These are phyloP conservation scores for Periconia macrospinosa DNA, from an alignment of 2,329 filamentous ascomycete species.

Conservation along the genomic window DNA sequence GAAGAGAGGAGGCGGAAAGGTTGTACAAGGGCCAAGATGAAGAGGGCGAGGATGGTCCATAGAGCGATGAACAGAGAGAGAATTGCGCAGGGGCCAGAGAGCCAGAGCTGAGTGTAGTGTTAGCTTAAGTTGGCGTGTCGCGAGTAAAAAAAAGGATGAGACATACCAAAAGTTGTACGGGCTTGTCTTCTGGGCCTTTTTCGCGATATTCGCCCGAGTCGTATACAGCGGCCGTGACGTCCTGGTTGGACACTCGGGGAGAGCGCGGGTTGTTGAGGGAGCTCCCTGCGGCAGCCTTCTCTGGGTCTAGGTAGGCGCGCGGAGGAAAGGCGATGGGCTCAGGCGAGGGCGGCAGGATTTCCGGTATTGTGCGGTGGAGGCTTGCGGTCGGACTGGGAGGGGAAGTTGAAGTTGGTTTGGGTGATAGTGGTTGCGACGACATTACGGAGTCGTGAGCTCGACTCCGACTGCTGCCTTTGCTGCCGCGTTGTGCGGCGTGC, in stretches of 20 bases:
- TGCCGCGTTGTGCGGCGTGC: constrained; percentile 17
- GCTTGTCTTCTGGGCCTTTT: constrained; percentile 46
- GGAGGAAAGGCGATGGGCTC: constrained; percentile 15
- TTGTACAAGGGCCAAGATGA: constrained; percentile 52
- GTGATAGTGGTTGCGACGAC: constrained; percentile 38
- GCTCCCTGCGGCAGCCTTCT: constrained; percentile 25
- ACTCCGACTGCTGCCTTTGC: constrained; percentile 26
- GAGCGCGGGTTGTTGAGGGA: constrained; percentile 22
- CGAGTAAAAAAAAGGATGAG: neutral
- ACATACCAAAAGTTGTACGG: constrained; percentile 48
- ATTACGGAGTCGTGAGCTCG: constrained; percentile 42
- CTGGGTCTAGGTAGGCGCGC: constrained; percentile 36
- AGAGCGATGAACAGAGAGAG: constrained; percentile 57
- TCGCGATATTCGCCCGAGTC: constrained; percentile 43
- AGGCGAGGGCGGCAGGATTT: constrained; percentile 17
- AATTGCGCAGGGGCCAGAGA: constrained; percentile 57
- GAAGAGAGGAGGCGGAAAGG: constrained; percentile 59
- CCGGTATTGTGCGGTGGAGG: constrained; percentile 21
- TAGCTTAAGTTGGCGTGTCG: constrained; percentile 2
- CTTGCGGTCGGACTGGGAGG: constrained; percentile 40
- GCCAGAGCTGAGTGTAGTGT: constrained; percentile 49
- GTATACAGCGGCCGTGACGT: constrained; percentile 27
- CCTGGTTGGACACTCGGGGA: constrained; percentile 20
- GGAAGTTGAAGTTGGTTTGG: constrained; percentile 25
- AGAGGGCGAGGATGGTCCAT: constrained; percentile 54